Base-by-base conservation (phyloP, 495 filamentous ascomycete species). In the Daldinia childiae region DNA sequence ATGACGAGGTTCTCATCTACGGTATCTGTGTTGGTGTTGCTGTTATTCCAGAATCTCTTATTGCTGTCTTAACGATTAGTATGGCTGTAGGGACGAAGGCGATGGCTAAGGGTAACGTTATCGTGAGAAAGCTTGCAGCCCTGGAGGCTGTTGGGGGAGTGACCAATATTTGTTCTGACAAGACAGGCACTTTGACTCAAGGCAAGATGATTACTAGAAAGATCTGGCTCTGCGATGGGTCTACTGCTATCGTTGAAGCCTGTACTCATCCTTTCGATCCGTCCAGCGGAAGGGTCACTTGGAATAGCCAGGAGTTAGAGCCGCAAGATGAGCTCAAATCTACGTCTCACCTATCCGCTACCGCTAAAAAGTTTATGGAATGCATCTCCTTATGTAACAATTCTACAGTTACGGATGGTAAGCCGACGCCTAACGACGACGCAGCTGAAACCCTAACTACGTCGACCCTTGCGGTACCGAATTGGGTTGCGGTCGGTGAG, bases 1-100 rank as follows among this genome's bases (percentile, higher is more conserved):
- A 86, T 41, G 85, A 84, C 27, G 87, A 90, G 57, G 87, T 90
- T 34, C 86, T 92, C 60, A 88, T 92, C 68, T 92, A 92, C 77
- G 85, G 85, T 62, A 87, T 88, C 55, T 85, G 82, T 65, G 86
- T 88, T 9, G 90, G 89, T 17, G 90, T 92, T 7, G 90, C 90
- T 14, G 90, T 92, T 78, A 91, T 93, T 66, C 91, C 91, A 2
- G 91, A 91, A 70, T 91, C 89, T 66, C 82, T 93, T 58, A 91
- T 92, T 54, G 91, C 90, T 24, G 90, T 92, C 48, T 79, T 93
- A 68, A 93, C 90, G 1, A 92, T 93, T 68, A 92, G 90, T 19
- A 90, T 92, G 84, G 89, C 90, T 6, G 86, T 90, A 19, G 91
- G 90, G 36, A 90, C 89, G 9, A 90, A 89, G 77, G 86, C 88